phyloP scores from a whole-genome alignment of 768 basidiomycete species.

The Panellus pusillus region DNA sequence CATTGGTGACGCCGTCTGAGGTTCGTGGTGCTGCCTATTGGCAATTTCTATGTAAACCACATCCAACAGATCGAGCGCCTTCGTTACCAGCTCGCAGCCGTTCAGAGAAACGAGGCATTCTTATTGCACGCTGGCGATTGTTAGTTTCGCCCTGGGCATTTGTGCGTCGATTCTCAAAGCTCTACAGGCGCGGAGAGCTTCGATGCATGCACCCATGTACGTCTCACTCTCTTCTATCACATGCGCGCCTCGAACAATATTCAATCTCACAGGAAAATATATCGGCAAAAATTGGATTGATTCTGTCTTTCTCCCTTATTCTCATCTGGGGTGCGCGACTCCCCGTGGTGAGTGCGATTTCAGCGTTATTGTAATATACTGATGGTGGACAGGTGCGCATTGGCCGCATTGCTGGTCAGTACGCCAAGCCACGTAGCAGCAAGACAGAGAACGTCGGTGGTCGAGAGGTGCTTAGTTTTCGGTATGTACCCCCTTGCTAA shows the following conservation, averaged over 20 bases:
- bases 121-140: constrained; percentile 97
- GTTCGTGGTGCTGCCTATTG: constrained; percentile 40
- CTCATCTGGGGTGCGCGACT: constrained; percentile 91
- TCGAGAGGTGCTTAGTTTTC: constrained; percentile 80
- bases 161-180: background rate
- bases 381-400: constrained; percentile 59
- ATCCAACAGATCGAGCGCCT: constrained; percentile 75
- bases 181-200: constrained; percentile 74
- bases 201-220: constrained; percentile 83
- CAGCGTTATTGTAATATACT: background rate
- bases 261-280: constrained; percentile 85
- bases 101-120: constrained; percentile 88
- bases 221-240: constrained; percentile 24
- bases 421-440: constrained; percentile 92
- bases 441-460: constrained; percentile 75
- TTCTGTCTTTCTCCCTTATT: constrained; percentile 93
- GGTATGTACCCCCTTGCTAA: constrained; percentile 44
- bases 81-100: constrained; percentile 73
- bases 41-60: constrained; percentile 17
- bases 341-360: constrained; percentile 68
- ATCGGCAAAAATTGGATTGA: constrained; percentile 83
- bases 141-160: background rate
- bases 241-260: background rate
- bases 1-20: constrained; percentile 91
- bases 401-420: constrained; percentile 94